phyloP scores from a whole-genome alignment of 495 filamentous ascomycete species.

The Penicillium salamii region DNA sequence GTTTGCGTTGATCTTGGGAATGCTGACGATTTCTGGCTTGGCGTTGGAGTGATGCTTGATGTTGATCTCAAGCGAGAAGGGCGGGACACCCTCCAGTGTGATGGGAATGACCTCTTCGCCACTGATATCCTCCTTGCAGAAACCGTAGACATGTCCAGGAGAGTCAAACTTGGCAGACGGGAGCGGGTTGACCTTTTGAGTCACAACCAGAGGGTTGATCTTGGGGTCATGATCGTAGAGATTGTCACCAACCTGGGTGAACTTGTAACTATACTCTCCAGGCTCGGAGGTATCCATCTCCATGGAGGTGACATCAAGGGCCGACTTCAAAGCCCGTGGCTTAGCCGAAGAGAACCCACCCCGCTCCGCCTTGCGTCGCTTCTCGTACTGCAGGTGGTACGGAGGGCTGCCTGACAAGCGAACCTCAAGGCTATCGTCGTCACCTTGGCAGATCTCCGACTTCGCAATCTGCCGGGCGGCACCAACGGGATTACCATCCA shows the following conservation, averaged over 20 bases:
- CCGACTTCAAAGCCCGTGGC: slow-evolving; percentile 67
- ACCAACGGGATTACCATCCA: slow-evolving; percentile 57
- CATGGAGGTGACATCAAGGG: slow-evolving; percentile 67
- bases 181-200: slow-evolving; percentile 77
- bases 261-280: slow-evolving; percentile 81
- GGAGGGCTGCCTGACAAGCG: slow-evolving; percentile 78
- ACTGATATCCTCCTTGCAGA: slow-evolving; percentile 79
- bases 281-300: slow-evolving; percentile 79
- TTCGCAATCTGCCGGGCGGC: slow-evolving; percentile 56
- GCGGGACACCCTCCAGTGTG: slow-evolving; percentile 73
- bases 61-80: slow-evolving; percentile 84
- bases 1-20: slow-evolving; percentile 71
- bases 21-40: slow-evolving; percentile 73
- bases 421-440: slow-evolving; percentile 83
- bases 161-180: slow-evolving; percentile 78
- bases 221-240: slow-evolving; percentile 74
- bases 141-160: slow-evolving; percentile 92
- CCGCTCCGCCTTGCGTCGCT: slow-evolving; percentile 61
- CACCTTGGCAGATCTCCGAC: slow-evolving; percentile 87
- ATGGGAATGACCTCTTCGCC: slow-evolving; percentile 85
- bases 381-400: slow-evolving; percentile 77
- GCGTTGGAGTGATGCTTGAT: slow-evolving; percentile 85
- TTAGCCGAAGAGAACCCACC: slow-evolving; percentile 60
- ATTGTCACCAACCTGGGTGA: slow-evolving; percentile 73
- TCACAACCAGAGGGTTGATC: slow-evolving; percentile 60